Evolutionary conservation across 2,329 filamentous ascomycete species (phyloP), one percentile per base, ranked within the genome.

Genomic region (Magnaporthales sp.): DNA sequence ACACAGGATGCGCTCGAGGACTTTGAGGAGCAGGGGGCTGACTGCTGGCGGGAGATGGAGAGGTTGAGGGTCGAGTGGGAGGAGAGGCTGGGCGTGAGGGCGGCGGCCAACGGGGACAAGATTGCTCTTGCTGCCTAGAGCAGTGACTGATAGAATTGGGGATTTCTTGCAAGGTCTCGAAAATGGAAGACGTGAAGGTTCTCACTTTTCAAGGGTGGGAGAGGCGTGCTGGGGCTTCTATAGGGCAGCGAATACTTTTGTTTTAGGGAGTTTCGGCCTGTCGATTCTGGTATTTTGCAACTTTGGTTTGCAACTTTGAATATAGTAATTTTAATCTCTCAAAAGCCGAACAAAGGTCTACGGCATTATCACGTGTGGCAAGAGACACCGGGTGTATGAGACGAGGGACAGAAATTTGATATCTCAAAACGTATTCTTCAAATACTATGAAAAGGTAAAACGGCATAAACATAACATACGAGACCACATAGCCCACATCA

Each of bases 31-130:
- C 73, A 84, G 30, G 90, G 89, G 0, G 81, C 78, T 8, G 74
- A 80, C 71, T 86, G 83, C 69, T 94, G 91, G 91, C 80, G 74
- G 68, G 81, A 86, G 76, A 89, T 95, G 83, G 92, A 95, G 80
- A 80, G 79, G 70, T 75, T 96, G 79, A 82, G 92, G 71, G 75
- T 74, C 29, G 80, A 85, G 72, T 93, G 89, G 92, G 88, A 86
- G 74, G 77, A 70, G n/a, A 76, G 78, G 71, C 74, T 80, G 19
- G 70, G 65, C 1, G 56, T 60, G 2, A 60, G 27, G 56, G 1
- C 56, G 2, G 56, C 22, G 10, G 56, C 56, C 11, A 60, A 29
- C 13, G 56, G 56, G 3, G 24, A 60, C 27, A 60, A 29, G 56
- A 29, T 60, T 15, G 56, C 56, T 5, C 4, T 29, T 24, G 56